These are phyloP conservation scores for Cucurbita argyrosperma DNA, from an alignment of 306 rosid genomes.

Conservation along the genomic window DNA sequence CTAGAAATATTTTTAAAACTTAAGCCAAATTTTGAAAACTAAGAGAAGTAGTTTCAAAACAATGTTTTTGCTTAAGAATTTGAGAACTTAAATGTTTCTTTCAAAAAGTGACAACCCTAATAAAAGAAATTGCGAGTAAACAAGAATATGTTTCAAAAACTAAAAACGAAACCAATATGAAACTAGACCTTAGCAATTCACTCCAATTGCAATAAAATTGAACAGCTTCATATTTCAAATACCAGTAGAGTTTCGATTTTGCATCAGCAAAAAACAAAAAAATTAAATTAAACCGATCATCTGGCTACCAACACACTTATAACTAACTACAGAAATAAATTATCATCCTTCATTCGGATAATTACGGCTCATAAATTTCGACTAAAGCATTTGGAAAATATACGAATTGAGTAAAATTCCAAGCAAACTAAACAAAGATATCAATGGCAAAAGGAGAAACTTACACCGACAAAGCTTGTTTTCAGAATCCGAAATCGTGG, in stretches of 20 bases:
- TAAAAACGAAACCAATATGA: too few relatives aligned
- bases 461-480: background rate
- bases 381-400: background rate
- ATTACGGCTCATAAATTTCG: background rate
- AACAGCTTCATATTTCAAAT: background rate
- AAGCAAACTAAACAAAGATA: background rate
- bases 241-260: background rate
- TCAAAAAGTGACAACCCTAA: background rate
- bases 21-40: background rate
- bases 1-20: background rate
- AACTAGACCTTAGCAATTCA: background rate
- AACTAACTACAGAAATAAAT: background rate
- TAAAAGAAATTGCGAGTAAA: background rate
- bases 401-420: background rate
- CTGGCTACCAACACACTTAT: background rate
- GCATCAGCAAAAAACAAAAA: background rate
- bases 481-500: background rate
- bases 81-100: too few relatives aligned
- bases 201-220: background rate
- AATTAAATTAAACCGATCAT: background rate
- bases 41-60: background rate
- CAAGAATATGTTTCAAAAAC: background rate
- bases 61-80: background rate
- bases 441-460: background rate
- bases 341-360: background rate